These are phyloP conservation scores for Cladosporium velox DNA, from an alignment of 2,329 filamentous ascomycete genomes.

Conservation along the genomic window DNA sequence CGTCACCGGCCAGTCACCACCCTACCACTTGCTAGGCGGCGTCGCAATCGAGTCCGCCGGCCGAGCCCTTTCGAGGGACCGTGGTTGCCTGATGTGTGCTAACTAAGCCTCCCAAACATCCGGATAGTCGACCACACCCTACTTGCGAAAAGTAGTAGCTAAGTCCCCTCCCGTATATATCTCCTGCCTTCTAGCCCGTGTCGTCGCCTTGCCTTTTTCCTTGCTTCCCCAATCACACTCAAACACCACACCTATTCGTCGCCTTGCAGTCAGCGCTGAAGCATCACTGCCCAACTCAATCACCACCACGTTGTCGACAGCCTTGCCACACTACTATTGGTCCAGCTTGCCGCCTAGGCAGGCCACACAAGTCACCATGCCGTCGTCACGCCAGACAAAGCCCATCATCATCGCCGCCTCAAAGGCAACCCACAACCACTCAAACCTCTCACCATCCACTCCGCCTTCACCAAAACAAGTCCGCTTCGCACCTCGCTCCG, in stretches of 20 bases:
- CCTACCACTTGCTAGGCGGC: slow-evolving; percentile 10
- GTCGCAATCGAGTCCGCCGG: slow-evolving; percentile 19
- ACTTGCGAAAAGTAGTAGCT: not conserved
- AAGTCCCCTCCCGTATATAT: slow-evolving; percentile 17
- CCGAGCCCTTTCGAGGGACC: slow-evolving; percentile 11
- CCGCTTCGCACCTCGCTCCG: slow-evolving; percentile 32
- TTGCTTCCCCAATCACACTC: slow-evolving; percentile 17
- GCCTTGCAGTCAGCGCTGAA: slow-evolving; percentile 14
- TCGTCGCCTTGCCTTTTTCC: slow-evolving; percentile 13
- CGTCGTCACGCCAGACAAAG: slow-evolving; percentile 12
- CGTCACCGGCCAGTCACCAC: slow-evolving; percentile 8
- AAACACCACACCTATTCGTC: slow-evolving; percentile 16
- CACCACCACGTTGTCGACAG: not conserved
- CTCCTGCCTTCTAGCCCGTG: not conserved
- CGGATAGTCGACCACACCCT: not conserved
- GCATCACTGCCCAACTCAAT: slow-evolving; percentile 16
- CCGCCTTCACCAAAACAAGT: slow-evolving; percentile 35
- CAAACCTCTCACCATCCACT: slow-evolving; percentile 30
- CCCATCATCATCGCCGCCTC: slow-evolving; percentile 33
- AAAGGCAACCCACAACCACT: slow-evolving; percentile 25
- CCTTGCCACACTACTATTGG: slow-evolving; percentile 7
- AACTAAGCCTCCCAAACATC: slow-evolving; percentile 17
- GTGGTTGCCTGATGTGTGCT: slow-evolving; percentile 8
- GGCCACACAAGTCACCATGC: slow-evolving; percentile 13
- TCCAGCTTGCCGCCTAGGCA: slow-evolving; percentile 19